Evolutionary conservation across 768 basidiomycete genomes (phyloP).

Genomic region (Collybia nuda): DNA sequence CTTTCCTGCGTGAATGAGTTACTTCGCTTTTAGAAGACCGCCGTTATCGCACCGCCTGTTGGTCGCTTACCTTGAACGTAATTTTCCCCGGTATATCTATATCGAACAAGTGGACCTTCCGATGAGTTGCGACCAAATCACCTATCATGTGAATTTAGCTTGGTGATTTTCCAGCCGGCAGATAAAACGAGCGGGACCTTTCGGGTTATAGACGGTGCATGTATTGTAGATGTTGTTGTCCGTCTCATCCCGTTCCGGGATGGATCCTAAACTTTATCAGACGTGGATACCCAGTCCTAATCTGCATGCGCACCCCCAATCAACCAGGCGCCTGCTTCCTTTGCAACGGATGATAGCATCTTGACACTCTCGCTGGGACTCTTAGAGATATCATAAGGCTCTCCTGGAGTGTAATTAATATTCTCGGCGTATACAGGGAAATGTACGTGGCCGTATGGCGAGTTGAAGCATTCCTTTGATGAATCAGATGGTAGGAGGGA

Average conservation of each 20-base stretch:
- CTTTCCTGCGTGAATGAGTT: slow-evolving; percentile 61
- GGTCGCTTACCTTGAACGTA: slow-evolving; percentile 69
- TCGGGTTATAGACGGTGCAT: slow-evolving; percentile 84
- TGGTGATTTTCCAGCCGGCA: neutral
- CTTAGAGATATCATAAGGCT: slow-evolving; percentile 53
- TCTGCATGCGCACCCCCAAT: slow-evolving; percentile 68
- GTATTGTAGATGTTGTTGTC: slow-evolving; percentile 87
- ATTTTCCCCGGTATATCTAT: slow-evolving; percentile 95
- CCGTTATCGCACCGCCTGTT: too few relatives aligned
- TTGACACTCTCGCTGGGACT: slow-evolving; percentile 75
- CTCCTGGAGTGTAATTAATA: slow-evolving; percentile 61
- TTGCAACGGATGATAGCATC: slow-evolving; percentile 81
- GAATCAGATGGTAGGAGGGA: neutral
- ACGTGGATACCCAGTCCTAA: neutral
- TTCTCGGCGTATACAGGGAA: slow-evolving; percentile 85
- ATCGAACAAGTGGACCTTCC: slow-evolving; percentile 96
- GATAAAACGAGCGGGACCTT: slow-evolving; percentile 40
- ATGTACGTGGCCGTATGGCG: slow-evolving; percentile 75
- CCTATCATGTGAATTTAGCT: slow-evolving; percentile 43
- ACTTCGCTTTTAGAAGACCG: neutral
- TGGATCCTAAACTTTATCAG: slow-evolving; percentile 63
- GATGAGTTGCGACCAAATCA: slow-evolving; percentile 81
- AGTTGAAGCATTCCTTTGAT: slow-evolving; percentile 83
- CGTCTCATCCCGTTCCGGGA: slow-evolving; percentile 75
- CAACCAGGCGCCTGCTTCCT: slow-evolving; percentile 80